phyloP scores from a whole-genome alignment of 177 flowering plant species.

The Vitis hybrid region DNA sequence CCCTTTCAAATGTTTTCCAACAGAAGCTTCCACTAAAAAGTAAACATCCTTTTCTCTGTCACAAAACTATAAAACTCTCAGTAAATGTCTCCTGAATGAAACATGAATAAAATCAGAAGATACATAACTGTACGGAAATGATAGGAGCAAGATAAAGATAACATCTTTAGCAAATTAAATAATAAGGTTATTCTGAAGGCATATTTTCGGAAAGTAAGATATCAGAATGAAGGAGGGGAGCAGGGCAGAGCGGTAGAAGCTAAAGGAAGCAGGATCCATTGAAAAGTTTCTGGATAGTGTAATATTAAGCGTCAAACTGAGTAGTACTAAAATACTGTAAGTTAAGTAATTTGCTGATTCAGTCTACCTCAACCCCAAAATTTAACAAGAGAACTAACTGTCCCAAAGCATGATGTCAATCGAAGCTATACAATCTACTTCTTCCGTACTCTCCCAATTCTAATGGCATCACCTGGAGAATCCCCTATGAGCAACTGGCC shows the following conservation, averaged over 20 bases:
- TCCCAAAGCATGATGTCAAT: not conserved
- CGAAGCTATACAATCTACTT: not conserved
- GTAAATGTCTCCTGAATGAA: not conserved
- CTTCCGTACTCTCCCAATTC: not conserved
- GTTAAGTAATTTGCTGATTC: not conserved
- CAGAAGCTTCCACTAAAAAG: not conserved
- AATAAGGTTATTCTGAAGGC: not conserved
- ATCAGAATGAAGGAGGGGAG: not conserved
- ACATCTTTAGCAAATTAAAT: not conserved
- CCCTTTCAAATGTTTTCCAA: not conserved
- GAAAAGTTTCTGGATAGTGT: not conserved
- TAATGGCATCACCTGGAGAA: not conserved
- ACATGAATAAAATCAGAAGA: not conserved
- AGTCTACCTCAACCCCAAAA: not conserved
- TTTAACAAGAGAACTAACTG: not conserved
- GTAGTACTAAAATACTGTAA: not conserved
- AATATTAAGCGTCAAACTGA: slow-evolving; percentile 2
- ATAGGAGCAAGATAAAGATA: slow-evolving; percentile 2
- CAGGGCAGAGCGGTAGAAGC: not conserved
- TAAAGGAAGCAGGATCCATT: not conserved
- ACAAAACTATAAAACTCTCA: not conserved
- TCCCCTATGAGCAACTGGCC: not conserved
- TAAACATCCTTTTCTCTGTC: slow-evolving; percentile 1
- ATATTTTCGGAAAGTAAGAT: slow-evolving; percentile 8
- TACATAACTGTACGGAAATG: not conserved